Percentiles rank a stretch among this genome's conserved stretches.
Evolutionary conservation across 495 filamentous ascomycete species (phyloP).

Genomic region (Talaromyces stipitatus): DNA sequence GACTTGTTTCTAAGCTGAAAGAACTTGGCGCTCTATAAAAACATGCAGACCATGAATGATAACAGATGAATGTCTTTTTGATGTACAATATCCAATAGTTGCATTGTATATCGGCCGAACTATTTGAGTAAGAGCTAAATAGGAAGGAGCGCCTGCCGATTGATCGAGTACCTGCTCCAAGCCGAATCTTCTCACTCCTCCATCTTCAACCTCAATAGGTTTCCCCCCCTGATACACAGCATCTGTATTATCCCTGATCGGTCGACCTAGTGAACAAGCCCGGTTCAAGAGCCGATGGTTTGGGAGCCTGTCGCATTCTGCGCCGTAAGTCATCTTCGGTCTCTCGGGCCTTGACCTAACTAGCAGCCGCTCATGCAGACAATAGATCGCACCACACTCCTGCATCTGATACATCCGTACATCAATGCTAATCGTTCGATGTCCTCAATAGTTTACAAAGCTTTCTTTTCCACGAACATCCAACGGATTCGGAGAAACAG

Average conservation of each 20-base stretch:
- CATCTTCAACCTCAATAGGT: too few species aligned
- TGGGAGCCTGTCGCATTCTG: background rate
- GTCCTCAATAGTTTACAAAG: background rate
- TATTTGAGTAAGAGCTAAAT: background rate
- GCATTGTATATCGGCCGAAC: background rate
- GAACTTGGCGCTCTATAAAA: slow-evolving; percentile 86
- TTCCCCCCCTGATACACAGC: too few species aligned
- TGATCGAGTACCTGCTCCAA: background rate
- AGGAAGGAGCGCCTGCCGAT: background rate
- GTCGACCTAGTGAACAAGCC: too few species aligned
- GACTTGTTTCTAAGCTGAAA: slow-evolving; percentile 85
- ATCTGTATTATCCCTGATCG: too few species aligned
- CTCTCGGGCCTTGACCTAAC: too few species aligned
- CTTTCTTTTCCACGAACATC: background rate
- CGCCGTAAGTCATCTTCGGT: too few species aligned
- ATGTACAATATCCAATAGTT: background rate
- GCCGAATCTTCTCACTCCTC: background rate
- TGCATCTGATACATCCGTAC: background rate
- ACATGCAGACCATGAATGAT: background rate
- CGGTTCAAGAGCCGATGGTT: too few species aligned
- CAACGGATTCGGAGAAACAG: background rate
- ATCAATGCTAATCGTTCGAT: background rate
- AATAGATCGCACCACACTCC: background rate
- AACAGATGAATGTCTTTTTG: background rate
- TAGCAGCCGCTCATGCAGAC: too few species aligned